phyloP scores from a whole-genome alignment of 2,329 filamentous ascomycete species.

The Pyricularia pennisetigena region DNA sequence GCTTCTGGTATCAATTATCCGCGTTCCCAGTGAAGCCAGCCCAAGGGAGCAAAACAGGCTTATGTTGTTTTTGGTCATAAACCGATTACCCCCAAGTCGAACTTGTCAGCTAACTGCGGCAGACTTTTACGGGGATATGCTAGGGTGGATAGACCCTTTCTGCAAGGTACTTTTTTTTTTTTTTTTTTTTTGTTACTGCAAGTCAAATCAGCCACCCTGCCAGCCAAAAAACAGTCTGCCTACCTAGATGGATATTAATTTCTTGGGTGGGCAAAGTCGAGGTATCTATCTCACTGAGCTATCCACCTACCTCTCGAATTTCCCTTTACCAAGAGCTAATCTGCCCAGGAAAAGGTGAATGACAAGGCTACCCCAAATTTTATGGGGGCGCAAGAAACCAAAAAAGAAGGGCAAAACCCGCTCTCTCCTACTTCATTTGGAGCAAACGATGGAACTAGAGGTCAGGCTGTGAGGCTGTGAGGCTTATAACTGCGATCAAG shows the following conservation, averaged over 20 bases:
- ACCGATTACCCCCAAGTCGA: not conserved
- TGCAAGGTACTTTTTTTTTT: not conserved
- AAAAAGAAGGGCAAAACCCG: not conserved
- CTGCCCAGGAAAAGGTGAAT: not conserved
- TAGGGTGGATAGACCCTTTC: not conserved
- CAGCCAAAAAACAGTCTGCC: not conserved
- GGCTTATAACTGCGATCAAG: not conserved
- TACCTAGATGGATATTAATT: too few relatives aligned
- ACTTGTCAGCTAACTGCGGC: too few relatives aligned
- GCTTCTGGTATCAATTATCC: not conserved
- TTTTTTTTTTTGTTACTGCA: not conserved
- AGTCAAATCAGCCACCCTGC: not conserved
- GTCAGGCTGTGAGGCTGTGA: conserved; percentile 1
- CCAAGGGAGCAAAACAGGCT: not conserved
- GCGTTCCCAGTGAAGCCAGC: too few relatives aligned
- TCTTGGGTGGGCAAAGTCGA: too few relatives aligned
- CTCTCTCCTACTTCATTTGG: not conserved
- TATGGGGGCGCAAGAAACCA: not conserved
- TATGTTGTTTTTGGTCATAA: not conserved
- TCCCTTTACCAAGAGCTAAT: not conserved
- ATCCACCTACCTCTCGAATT: not conserved
- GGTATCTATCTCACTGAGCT: too few relatives aligned
- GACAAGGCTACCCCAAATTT: not conserved
- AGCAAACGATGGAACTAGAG: not conserved
- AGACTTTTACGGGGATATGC: not conserved